A percentile compares a stretch with the other conserved stretches of the same genome.
Evolutionary conservation across 495 filamentous ascomycete genomes (phyloP).

Genomic region (Penicillium dipodomyicola): DNA sequence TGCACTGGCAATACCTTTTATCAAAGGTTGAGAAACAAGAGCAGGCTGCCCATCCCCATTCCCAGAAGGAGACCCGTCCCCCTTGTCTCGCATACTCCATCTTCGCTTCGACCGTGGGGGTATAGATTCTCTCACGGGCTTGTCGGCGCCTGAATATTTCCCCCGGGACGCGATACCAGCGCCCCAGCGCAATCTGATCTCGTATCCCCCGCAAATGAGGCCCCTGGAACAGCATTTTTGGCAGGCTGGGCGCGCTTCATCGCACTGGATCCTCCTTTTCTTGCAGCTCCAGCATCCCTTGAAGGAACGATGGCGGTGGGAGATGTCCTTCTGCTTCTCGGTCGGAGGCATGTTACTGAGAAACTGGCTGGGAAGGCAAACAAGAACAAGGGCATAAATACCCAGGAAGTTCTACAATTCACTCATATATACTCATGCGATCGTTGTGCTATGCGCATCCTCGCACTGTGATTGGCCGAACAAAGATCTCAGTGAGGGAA

Average conservation of each 20-base stretch:
- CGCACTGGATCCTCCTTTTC: conserved; percentile 29
- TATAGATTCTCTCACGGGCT: conserved; percentile 28
- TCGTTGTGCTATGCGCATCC: conserved; percentile 5
- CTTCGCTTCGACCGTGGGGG: conserved; percentile 26
- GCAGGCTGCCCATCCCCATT: conserved; percentile 21
- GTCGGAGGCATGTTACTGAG: conserved; percentile 14
- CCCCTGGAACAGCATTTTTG: conserved; percentile 22
- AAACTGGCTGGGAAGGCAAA: background rate
- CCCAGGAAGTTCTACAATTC: conserved; percentile 4
- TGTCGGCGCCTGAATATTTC: conserved; percentile 28
- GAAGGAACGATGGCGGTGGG: conserved; percentile 24
- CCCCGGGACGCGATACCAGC: conserved; percentile 32
- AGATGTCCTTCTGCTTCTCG: conserved; percentile 18
- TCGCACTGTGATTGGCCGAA: conserved; percentile 25
- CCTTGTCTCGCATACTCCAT: conserved; percentile 27
- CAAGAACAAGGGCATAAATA: conserved; percentile 5
- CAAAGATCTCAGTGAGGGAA: conserved; percentile 26
- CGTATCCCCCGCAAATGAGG: conserved; percentile 29
- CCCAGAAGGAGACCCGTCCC: conserved; percentile 3
- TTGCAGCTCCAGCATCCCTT: conserved; percentile 37
- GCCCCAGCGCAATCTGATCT: conserved; percentile 32
- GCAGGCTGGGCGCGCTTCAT: conserved; percentile 27
- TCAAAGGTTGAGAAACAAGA: conserved; percentile 4
- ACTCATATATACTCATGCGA: conserved; percentile 18
- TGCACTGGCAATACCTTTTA: conserved; percentile 14